Evolutionary conservation across 371 early-diverging fungal genomes (phyloP).

Genomic region (Thermomucor indicae-seudaticae): DNA sequence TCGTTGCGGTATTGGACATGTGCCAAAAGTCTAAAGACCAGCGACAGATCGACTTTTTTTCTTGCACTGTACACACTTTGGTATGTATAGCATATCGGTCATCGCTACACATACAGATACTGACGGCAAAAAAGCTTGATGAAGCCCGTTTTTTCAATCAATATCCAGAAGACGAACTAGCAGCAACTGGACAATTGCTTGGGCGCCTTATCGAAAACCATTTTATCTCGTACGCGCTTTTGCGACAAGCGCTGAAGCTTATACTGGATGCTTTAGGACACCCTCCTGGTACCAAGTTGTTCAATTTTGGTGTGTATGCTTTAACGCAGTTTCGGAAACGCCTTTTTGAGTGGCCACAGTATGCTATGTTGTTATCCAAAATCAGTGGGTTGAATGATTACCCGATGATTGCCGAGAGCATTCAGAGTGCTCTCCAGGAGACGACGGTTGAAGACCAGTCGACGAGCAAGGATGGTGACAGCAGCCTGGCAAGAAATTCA

Average conservation of each 20-base stretch:
- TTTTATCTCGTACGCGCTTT: constrained; percentile 67
- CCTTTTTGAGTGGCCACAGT: constrained; percentile 88
- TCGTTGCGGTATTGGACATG: constrained; percentile 68
- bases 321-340: constrained; percentile 79
- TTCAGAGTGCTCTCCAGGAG: constrained; percentile 24
- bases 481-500: no score
- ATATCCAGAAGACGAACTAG: constrained; percentile 90
- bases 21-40: constrained; percentile 67
- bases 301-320: constrained; percentile 87
- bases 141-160: constrained; percentile 91
- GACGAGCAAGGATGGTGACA: no score
- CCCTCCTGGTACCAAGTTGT: constrained; percentile 76
- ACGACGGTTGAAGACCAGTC: no score
- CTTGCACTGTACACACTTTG: constrained; percentile 78
- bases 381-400: constrained; percentile 68
- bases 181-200: constrained; percentile 82
- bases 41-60: constrained; percentile 71
- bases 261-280: constrained; percentile 82
- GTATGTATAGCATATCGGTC: constrained; percentile 14
- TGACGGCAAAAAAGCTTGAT: constrained; percentile 55
- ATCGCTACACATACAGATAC: neutral
- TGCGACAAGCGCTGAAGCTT: constrained; percentile 81
- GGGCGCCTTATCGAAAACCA: constrained; percentile 85
- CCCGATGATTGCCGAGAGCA: constrained; percentile 24
- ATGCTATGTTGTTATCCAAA: constrained; percentile 74